Conservation (phyloP, 2,329 filamentous ascomycete species). For the Ophiocordyceps australis region DNA sequence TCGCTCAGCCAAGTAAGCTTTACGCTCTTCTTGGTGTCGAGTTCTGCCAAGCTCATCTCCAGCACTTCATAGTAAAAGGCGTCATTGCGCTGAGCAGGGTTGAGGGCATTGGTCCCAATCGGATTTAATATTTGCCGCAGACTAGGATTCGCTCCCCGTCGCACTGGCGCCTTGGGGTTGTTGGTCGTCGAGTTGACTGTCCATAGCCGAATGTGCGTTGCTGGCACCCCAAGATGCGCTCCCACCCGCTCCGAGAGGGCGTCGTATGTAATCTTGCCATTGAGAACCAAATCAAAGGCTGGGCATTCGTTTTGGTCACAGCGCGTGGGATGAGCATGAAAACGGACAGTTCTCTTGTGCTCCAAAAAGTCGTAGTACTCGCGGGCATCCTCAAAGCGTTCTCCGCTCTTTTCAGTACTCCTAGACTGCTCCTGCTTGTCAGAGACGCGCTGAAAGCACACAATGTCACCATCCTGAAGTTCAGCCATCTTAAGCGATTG, state of each 20-base stretch:
- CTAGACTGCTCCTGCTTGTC: conserved; percentile 21
- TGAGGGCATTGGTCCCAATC: conserved; percentile 48
- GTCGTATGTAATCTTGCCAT: conserved; percentile 80
- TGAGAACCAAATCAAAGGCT: conserved; percentile 61
- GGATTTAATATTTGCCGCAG: conserved; percentile 64
- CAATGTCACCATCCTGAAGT: conserved; percentile 90
- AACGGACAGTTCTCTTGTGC: conserved; percentile 64
- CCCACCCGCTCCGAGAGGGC: conserved; percentile 71
- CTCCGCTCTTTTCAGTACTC: conserved; percentile 13
- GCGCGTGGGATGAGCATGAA: conserved; percentile 46
- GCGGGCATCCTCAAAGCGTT: conserved; percentile 51
- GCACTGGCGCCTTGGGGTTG: conserved; percentile 62
- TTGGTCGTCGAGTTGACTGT: conserved; percentile 63
- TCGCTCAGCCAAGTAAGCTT: conserved; percentile 76
- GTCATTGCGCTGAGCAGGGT: conserved; percentile 53
- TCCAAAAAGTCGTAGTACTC: conserved; percentile 89
- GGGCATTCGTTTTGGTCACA: conserved; percentile 40
- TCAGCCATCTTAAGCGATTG: conserved; percentile 79
- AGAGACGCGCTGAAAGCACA: conserved; percentile 67
- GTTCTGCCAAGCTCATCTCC: conserved; percentile 82
- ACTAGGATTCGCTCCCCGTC: conserved; percentile 52
- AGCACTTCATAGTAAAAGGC: conserved; percentile 82
- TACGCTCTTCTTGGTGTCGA: conserved; percentile 80
- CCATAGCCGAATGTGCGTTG: conserved; percentile 81
- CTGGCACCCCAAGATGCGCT: conserved; percentile 54